Percentiles rank a stretch among this genome's conserved stretches.
Conservation (phyloP, 257 asterid species). For the Scutellaria minor region DNA sequence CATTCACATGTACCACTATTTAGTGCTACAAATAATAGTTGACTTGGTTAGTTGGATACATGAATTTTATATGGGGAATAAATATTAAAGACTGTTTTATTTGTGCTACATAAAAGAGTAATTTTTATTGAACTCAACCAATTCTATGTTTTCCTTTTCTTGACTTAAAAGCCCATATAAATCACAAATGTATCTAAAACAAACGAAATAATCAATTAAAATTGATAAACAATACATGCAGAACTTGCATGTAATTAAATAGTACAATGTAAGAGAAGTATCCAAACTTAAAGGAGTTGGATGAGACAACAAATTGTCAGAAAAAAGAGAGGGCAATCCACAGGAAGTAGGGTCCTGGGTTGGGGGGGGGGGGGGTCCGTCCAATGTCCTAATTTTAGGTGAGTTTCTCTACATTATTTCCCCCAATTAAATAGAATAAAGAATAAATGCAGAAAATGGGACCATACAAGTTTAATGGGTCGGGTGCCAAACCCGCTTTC, state of each 20-base stretch:
- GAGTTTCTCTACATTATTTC: background rate
- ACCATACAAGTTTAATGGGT: too few relatives aligned
- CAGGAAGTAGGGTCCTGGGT: background rate
- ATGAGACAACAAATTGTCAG: too few relatives aligned
- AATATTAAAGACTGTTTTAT: background rate
- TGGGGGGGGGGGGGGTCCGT: background rate
- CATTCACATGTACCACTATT: slow-evolving; percentile 3
- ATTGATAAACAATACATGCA: too few relatives aligned
- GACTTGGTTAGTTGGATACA: slow-evolving; percentile 14
- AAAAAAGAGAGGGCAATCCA: background rate
- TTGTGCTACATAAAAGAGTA: background rate
- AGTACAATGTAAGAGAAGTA: background rate
- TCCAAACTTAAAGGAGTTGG: background rate
- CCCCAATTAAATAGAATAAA: background rate
- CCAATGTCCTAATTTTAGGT: background rate
- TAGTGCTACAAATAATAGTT: background rate
- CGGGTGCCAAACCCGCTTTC: too few relatives aligned
- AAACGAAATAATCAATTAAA: too few relatives aligned
- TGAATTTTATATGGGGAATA: background rate
- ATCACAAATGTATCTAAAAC: too few relatives aligned
- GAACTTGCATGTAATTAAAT: too few relatives aligned
- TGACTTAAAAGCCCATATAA: too few relatives aligned
- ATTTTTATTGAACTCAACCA: slow-evolving; percentile 7
- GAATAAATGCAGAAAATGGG: background rate
- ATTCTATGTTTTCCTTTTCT: background rate